Base-by-base conservation (phyloP, 495 filamentous ascomycete species). In the Bathelium albidoporum region DNA sequence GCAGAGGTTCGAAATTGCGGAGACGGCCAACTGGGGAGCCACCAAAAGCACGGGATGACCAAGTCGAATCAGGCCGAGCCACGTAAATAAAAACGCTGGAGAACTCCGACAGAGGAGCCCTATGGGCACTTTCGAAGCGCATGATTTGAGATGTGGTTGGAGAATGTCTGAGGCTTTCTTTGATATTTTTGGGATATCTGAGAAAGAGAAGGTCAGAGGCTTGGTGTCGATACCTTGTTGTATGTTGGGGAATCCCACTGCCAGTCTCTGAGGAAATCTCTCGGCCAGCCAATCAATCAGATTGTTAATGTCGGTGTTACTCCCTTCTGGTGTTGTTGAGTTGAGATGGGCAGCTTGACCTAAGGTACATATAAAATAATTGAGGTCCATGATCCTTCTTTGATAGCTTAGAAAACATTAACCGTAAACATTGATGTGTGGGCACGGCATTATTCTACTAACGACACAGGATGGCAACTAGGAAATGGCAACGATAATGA, bases 281-380 rank as follows among this genome's bases (percentile, higher is more conserved):
- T 61, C 59, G 32, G 78, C 78, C 66, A 80, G 79, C 24, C 62
- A 39, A 22, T 78, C 73, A 28, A 85, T 66, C 31, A 85, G 73
- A 2, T 76, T 69, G 32, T 71, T 75, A 61, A 84, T 74, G 0
- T 74, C 81, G n/a, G 66, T 58, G 62, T 76, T 79, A 1, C 64
- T 22, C 28, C 20, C 60, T 20, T 69, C 69, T 9, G 67, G 66
- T 1, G 62, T 55, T 4, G 43, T 60, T 2, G 45, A 53, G 52
- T 74, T 76, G n/a, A 78, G 24, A 1, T 20, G 22, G 1, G 68
- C 69, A 5, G 79, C 81, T 68, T 81, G 71, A 12, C 77, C 81
- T 24, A 83, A 72, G 7, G 81, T 82, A 65, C 79, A 82, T 11
- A 74, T 72, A 60, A 83, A 83, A 69, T 82, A 80, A 58, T 77